Base-by-base conservation (phyloP, 2,329 filamentous ascomycete species). In the Diaporthe destruens region DNA sequence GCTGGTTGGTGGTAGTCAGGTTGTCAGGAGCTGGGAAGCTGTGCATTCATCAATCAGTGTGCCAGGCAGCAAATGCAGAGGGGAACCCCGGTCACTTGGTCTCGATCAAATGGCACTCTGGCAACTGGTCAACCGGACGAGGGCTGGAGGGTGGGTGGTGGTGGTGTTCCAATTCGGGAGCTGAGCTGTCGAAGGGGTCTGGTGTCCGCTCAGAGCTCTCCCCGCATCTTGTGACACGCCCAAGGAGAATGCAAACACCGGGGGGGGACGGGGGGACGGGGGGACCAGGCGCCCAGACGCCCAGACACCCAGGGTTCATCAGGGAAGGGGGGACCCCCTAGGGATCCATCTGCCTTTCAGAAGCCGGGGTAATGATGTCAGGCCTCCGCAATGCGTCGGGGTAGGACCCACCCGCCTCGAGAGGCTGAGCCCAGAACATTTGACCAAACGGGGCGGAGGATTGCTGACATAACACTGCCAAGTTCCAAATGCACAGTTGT, bases 361-460 rank as follows among this genome's bases (percentile, higher is more conserved):
- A 74, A 72, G 72, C 72, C 71, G 72, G 72, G 72, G 72, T 72
- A 74, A 71, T 73, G 71, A 73, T 73, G 71, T 73, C 71, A 73
- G 47, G 44, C 23, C 23, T 25, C 47, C 61, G 34, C 51, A 51
- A 23, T 54, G 29, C 14, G 8, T 53, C 32, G 44, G 61, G 61
- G 61, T 39, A 18, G 20, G 20, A 32, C 61, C 61, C 44, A 36
- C 32, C n/a, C 47, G 20, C 44, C 32, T 18, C 14, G 61, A 51
- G 59, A n/a, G n/a, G n/a, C n/a, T n/a, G n/a, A n/a, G n/a, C 29
- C 29, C 59, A 65, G 59, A 55, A 32, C 20, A 29, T 3, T 29
- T 29, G 29, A 29, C 2, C 2, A 29, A 11, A 6, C 1, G 3
- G 14, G 12, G 12, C 16, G 14, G 36, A 29, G 16, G 5, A 61